Evolutionary conservation across 163 green algal species (phyloP), one percentile per base, ranked within the genome.

Genomic region (Chloromonas sp.): DNA sequence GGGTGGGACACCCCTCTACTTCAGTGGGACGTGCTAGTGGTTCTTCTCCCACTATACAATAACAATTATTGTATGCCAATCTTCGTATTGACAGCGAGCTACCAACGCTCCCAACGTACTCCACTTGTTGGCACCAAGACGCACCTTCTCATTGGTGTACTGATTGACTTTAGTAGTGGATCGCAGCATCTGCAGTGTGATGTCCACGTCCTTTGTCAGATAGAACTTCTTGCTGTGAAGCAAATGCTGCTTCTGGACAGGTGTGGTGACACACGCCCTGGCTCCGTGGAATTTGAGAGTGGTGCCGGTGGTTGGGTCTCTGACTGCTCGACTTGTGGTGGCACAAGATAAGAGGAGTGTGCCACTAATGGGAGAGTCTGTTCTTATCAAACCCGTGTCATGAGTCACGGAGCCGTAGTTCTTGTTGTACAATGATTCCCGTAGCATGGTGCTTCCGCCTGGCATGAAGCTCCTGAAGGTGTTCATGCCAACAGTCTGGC

Each of bases 61-160:
- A 36, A 36, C 36, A 36, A 36, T 36, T 36, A 36, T 36, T 36
- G 36, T 36, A 36, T 36, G 36, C 36, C 36, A 36, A 36, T 36
- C 36, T 36, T 36, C 36, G 36, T 36, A 36, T 36, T 36, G 36
- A 36, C 36, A 36, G 36, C 36, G 36, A 36, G 36, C 36, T 36
- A 36, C 36, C 36, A 36, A 36, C 36, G 36, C 36, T 36, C 36
- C 36, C 36, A 36, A 36, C 36, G 36, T 36, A 36, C 36, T 36
- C 36, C 36, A 36, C 36, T 36, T 36, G 36, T 36, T 36, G 36
- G 36, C 36, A 36, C 36, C 36, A 36, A 36, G 36, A 36, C 36
- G 36, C 80, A 91, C 82, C 84, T 87, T 89, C 62, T 91, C 88
- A 60, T 91, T 91, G 1, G 88, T 91, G 82, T 88, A 88, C 62